phyloP scores from a whole-genome alignment of 208 protist species.

The Trypanosoma congolense region DNA sequence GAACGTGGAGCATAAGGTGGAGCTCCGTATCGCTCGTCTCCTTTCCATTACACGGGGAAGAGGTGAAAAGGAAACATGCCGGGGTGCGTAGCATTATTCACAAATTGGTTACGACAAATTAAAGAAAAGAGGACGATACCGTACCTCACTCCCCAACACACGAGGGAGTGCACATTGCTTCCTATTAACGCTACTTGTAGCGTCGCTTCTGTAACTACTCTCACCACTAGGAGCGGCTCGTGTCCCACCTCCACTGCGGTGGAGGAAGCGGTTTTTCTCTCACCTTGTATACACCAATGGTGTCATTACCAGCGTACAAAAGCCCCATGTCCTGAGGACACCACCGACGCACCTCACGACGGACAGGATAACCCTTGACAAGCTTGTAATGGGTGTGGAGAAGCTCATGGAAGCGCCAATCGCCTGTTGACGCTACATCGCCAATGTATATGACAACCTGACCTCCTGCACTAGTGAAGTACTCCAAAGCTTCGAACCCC shows the following conservation, averaged over 20 bases:
- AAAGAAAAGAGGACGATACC: no score
- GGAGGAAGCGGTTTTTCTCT: constrained; percentile 34
- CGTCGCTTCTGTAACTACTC: not conserved
- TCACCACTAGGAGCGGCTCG: not conserved
- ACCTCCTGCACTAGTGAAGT: constrained; percentile 73
- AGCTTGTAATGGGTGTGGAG: constrained; percentile 81
- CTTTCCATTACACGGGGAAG: no score
- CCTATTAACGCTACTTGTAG: no score
- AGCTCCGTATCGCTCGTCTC: no score
- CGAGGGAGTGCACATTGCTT: no score
- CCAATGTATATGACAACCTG: constrained; percentile 83
- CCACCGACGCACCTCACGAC: constrained; percentile 83
- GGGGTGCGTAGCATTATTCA: no score
- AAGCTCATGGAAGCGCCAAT: constrained; percentile 87
- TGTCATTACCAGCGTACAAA: constrained; percentile 86
- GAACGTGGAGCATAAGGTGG: no score
- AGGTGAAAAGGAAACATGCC: no score
- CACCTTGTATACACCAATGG: constrained; percentile 81
- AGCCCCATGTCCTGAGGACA: constrained; percentile 85
- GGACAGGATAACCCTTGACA: constrained; percentile 74
- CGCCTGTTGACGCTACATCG: constrained; percentile 78
- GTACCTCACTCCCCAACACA: no score
- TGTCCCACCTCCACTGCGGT: constrained; percentile 23
- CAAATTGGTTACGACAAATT: no score
- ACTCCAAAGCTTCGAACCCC: constrained; percentile 86